Conservation (phyloP, 331 rosid genomes). For the Pyrus hybrid region DNA sequence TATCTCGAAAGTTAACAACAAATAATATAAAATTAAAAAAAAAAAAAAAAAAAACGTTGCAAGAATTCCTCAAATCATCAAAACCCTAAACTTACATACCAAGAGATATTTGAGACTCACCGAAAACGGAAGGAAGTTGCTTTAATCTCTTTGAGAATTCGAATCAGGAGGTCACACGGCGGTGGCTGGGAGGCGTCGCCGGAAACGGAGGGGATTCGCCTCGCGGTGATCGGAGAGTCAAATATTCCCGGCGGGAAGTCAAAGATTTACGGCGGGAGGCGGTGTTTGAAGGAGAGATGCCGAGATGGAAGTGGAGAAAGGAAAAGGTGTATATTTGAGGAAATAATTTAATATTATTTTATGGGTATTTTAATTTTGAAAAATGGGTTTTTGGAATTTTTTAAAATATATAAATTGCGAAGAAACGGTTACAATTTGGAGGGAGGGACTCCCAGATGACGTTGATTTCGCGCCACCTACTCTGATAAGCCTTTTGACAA, state of each 20-base stretch:
- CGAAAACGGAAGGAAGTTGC: neutral
- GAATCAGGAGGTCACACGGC: neutral
- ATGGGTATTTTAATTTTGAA: neutral
- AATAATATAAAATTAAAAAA: neutral
- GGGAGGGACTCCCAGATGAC: constrained; percentile 25
- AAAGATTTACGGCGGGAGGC: constrained; percentile 24
- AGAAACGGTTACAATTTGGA: constrained; percentile 55
- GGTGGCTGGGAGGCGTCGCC: neutral
- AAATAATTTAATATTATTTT: neutral
- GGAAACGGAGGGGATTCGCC: neutral
- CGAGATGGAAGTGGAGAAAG: neutral
- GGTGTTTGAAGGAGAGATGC: constrained; percentile 15
- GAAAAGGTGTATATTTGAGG: neutral
- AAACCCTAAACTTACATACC: constrained; percentile 5
- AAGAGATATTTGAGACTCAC: neutral
- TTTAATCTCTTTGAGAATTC: neutral
- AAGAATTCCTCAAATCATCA: neutral
- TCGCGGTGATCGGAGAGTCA: constrained; percentile 16
- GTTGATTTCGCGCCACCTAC: constrained; percentile 86
- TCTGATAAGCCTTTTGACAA: constrained; percentile 1
- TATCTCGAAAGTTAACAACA: neutral
- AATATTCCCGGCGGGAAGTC: neutral
- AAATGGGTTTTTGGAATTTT: neutral
- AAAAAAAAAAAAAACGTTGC: neutral
- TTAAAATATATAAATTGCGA: neutral